Evolutionary conservation across 2,329 filamentous ascomycete species (phyloP).

Genomic region (Colletotrichum eremochloae): DNA sequence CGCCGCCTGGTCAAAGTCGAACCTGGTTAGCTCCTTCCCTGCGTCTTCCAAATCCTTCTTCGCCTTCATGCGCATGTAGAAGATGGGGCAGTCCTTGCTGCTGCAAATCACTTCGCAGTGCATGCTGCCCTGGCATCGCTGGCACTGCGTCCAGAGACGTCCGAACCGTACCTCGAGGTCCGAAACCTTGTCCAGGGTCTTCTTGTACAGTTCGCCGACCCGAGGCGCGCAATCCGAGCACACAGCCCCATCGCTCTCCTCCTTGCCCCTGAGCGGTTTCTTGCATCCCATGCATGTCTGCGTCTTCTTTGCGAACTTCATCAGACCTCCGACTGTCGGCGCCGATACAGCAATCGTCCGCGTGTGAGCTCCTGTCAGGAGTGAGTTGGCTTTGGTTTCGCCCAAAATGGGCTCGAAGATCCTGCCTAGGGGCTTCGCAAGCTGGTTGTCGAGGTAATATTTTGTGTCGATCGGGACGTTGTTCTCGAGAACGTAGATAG

Average conservation of each 20-base stretch:
- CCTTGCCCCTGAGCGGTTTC: constrained; percentile 86
- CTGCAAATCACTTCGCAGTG: constrained; percentile 99
- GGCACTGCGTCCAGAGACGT: constrained; percentile 96
- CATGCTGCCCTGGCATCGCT: constrained; percentile 96
- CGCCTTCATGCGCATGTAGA: constrained; percentile 99
- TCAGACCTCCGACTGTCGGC: constrained; percentile 90
- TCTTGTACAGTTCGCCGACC: constrained; percentile 93
- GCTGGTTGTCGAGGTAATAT: constrained; percentile 98
- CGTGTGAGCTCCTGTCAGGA: constrained; percentile 94
- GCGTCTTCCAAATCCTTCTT: constrained; percentile 99
- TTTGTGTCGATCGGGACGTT: constrained; percentile 98
- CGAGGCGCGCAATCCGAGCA: constrained; percentile 88
- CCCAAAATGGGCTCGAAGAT: constrained; percentile 99
- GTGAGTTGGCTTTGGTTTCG: constrained; percentile 87
- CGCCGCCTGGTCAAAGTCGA: constrained; percentile 86
- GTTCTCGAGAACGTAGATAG: constrained; percentile 96
- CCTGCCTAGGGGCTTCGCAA: constrained; percentile 91
- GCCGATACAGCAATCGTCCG: constrained; percentile 94
- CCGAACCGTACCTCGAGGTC: constrained; percentile 95
- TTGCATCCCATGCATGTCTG: constrained; percentile 99
- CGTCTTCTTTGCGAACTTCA: constrained; percentile 99
- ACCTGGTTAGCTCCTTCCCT: constrained; percentile 88
- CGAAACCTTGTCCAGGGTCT: constrained; percentile 87
- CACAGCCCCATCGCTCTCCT: constrained; percentile 87
- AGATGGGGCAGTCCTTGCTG: constrained; percentile 96